Conservation (phyloP, 495 filamentous ascomycete genomes). For the Daldinia bambusicola region DNA sequence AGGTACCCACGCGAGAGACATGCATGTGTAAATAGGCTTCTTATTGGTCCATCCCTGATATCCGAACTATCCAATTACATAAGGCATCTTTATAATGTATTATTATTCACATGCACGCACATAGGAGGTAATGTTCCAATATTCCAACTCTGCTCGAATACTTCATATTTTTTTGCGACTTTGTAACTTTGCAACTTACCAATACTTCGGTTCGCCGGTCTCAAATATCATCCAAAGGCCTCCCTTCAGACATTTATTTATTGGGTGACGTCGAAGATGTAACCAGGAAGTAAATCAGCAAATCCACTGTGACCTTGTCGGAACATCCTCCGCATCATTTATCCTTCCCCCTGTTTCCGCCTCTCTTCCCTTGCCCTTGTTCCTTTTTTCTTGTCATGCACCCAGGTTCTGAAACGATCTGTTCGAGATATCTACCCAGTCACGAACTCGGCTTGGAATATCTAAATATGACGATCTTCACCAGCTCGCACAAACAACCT, state of each 20-base stretch:
- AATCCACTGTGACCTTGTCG: slow-evolving; percentile 32
- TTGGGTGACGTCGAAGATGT: slow-evolving; percentile 41
- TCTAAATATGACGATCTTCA: slow-evolving; percentile 37
- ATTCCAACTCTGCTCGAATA: not conserved
- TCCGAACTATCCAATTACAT: not conserved
- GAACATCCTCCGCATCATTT: slow-evolving; percentile 45
- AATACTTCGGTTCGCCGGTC: slow-evolving; percentile 7
- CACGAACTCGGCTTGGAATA: slow-evolving; percentile 9
- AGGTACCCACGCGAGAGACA: slow-evolving; percentile 32
- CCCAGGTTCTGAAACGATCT: slow-evolving; percentile 29
- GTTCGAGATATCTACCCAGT: slow-evolving; percentile 30
- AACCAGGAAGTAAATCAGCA: slow-evolving; percentile 18
- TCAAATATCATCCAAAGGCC: not conserved
- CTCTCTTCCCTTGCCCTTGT: slow-evolving; percentile 2
- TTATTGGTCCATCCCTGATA: slow-evolving; percentile 19
- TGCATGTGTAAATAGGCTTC: slow-evolving; percentile 1
- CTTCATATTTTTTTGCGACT: not conserved
- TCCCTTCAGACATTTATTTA: slow-evolving; percentile 17
- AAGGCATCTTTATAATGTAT: not conserved
- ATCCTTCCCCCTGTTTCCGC: slow-evolving; percentile 20
- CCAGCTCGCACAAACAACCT: slow-evolving; percentile 13
- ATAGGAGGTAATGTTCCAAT: too few relatives aligned
- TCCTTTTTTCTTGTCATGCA: slow-evolving; percentile 22
- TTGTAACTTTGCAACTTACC: slow-evolving; percentile 10
- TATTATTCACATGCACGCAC: not conserved